These are phyloP conservation scores for Neonectria hederae DNA, from an alignment of 2,329 filamentous ascomycete genomes.

Conservation along the genomic window DNA sequence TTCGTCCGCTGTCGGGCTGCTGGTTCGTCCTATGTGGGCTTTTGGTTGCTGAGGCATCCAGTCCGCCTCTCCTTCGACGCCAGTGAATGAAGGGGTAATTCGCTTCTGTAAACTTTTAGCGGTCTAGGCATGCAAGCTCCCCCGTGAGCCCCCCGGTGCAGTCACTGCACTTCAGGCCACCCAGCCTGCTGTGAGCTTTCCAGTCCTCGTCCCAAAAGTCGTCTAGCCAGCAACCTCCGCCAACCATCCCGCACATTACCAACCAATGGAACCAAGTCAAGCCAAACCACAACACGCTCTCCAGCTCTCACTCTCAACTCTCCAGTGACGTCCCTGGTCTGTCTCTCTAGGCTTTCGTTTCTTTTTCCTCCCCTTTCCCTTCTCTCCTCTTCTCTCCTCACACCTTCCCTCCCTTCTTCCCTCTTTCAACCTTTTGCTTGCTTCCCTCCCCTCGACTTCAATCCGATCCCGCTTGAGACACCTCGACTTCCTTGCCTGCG, in stretches of 20 bases:
- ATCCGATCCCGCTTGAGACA: conserved; percentile 23
- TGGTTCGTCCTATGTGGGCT: conserved; percentile 23
- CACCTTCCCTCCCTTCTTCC: conserved; percentile 16
- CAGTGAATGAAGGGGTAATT: background rate
- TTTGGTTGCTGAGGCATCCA: conserved; percentile 42
- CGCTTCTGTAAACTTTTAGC: conserved; percentile 2
- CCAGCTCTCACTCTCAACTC: background rate
- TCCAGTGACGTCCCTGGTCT: conserved; percentile 16
- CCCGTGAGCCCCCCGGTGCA: background rate
- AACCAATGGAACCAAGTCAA: conserved; percentile 7
- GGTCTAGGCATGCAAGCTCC: conserved; percentile 11
- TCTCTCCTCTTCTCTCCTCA: conserved; percentile 10
- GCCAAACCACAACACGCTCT: conserved; percentile 1
- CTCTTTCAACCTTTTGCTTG: conserved; percentile 6
- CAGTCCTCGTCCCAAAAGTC: conserved; percentile 1
- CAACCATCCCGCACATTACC: background rate
- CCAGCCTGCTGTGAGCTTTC: background rate
- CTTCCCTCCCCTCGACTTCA: conserved; percentile 14
- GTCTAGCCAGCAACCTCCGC: background rate
- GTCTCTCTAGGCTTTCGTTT: conserved; percentile 18
- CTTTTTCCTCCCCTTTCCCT: conserved; percentile 25
- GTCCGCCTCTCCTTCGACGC: background rate
- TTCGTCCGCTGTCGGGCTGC: background rate
- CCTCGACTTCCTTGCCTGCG: conserved; percentile 9
- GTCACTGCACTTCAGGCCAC: background rate